These are phyloP conservation scores for Sphaerulina musiva DNA, from an alignment of 2,329 filamentous ascomycete species.

Conservation along the genomic window DNA sequence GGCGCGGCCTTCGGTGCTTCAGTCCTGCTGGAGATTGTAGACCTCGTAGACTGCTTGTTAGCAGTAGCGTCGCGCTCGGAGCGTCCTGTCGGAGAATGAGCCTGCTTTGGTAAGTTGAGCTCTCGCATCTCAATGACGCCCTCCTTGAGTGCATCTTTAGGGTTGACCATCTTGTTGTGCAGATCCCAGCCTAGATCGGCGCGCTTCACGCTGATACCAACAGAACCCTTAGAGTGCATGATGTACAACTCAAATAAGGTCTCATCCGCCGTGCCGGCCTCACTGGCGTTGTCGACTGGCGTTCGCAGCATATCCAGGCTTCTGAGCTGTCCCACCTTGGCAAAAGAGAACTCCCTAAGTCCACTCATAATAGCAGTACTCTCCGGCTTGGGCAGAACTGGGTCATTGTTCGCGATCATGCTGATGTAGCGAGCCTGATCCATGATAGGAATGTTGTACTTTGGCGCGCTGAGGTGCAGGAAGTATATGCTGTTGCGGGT, in stretches of 20 bases:
- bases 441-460: conserved; percentile 73
- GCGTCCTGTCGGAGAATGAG: conserved; percentile 14
- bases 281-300: conserved; percentile 50
- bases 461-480: conserved; percentile 86
- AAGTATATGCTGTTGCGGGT: conserved; percentile 98
- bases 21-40: conserved; percentile 20
- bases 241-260: conserved; percentile 90
- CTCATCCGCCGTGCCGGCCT: conserved; percentile 54
- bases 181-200: conserved; percentile 85
- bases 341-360: conserved; percentile 89
- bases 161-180: conserved; percentile 78
- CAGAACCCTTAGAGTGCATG: conserved; percentile 97
- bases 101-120: conserved; percentile 39
- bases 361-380: conserved; percentile 97
- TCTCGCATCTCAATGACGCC: conserved; percentile 70
- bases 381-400: conserved; percentile 73
- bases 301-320: conserved; percentile 82
- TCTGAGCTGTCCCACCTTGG: conserved; percentile 75
- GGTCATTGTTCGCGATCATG: conserved; percentile 65
- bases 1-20: conserved; percentile 20
- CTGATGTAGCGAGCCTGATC: conserved; percentile 84
- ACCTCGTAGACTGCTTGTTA: conserved; percentile 16
- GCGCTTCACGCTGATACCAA: conserved; percentile 77
- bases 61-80: conserved; percentile 16
- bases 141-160: conserved; percentile 67